Evolutionary conservation across 129 eudicot species (phyloP), one percentile per base, ranked within the genome.

Genomic region (Artemisia annua): DNA sequence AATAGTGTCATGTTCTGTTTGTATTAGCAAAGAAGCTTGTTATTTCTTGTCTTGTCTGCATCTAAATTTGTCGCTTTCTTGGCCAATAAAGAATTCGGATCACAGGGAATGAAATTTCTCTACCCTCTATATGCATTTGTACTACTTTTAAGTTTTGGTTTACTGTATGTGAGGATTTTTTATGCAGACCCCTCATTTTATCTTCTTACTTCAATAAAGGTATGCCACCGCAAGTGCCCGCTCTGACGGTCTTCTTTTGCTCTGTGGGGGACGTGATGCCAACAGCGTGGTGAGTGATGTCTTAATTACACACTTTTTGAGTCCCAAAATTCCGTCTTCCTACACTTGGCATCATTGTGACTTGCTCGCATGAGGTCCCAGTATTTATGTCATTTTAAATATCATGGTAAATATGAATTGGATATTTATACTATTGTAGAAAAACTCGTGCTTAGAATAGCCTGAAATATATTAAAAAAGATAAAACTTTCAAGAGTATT

Each of bases 191-290:
- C 61, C 50, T 70, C 53, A 79, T 73, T 59, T 69, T 53, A 49
- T 51, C 44, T 9, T 65, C 53, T 62, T 24, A 16, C 46, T 26
- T 79, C 69, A 20, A 43, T 68, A 64, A 73, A 92, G 98, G 98
- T 92, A 89, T 86, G 98, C 97, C 28, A 93, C 98, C 48, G 98
- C 98, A 74, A 93, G 98, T 86, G 98, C 97, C 44, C 95, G 98
- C 15, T 93, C 98, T 17, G 97, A 93, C 79, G 97, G 98, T 69
- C 98, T 93, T 82, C 96, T 93, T 69, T 84, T 93, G 76, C 97
- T 93, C 56, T 93, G 98, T 79, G 98, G 98, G 58, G 98, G 98
- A 75, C 75, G 97, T 80, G 97, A 93, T 80, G 97, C 95, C n/a
- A 93, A 85, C 75, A 89, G 98, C 80, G 97, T 93, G 88, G 98